phyloP scores from a whole-genome alignment of 306 rosid genomes.

The Erythrophleum fordii region DNA sequence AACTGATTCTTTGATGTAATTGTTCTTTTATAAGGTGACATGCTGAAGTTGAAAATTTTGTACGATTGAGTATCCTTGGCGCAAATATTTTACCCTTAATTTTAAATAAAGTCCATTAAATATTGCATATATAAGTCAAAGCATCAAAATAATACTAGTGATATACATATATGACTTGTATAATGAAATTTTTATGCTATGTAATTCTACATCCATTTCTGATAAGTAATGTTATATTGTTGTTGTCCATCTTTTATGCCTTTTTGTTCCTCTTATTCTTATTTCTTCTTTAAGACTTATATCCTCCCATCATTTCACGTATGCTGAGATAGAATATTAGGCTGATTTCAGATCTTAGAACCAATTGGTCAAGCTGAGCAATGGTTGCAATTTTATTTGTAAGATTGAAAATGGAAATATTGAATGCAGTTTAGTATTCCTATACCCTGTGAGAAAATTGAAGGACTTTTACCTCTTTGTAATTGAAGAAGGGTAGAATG shows the following conservation, averaged over 20 bases:
- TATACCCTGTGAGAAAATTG: neutral
- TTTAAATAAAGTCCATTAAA: neutral
- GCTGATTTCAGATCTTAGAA: constrained; percentile 14
- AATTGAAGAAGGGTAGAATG: constrained; percentile 9
- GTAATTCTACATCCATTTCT: neutral
- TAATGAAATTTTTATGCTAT: constrained; percentile 15
- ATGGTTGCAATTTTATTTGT: constrained; percentile 23
- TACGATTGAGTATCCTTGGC: neutral
- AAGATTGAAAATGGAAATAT: constrained; percentile 10
- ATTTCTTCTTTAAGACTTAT: neutral
- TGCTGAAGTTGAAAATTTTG: neutral
- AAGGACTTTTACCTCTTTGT: constrained; percentile 16
- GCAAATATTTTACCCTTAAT: neutral
- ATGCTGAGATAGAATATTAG: neutral
- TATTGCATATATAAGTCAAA: neutral
- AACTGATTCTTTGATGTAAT: neutral
- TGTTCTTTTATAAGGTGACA: constrained; percentile 10
- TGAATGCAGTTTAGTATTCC: constrained; percentile 15
- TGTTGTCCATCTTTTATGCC: constrained; percentile 8
- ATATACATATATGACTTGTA: neutral
- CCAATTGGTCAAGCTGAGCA: constrained; percentile 16
- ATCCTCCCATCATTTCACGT: neutral
- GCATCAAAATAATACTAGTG: neutral
- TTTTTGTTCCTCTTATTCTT: neutral
- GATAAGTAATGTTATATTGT: neutral